phyloP scores from a whole-genome alignment of 2,329 filamentous ascomycete species.

The Knoxdaviesia capensis region DNA sequence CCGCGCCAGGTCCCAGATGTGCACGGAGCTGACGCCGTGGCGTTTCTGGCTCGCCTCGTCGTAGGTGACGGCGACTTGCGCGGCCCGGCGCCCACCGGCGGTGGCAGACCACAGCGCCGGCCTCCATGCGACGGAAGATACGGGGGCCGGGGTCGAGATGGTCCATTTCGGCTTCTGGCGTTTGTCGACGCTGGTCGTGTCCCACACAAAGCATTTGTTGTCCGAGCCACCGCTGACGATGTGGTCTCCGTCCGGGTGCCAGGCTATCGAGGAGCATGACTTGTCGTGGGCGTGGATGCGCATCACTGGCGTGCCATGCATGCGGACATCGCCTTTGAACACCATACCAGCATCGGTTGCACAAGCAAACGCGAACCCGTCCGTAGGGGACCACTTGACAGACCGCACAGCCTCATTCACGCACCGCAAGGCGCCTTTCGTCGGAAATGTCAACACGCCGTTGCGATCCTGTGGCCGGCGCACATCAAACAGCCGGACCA shows the following conservation, averaged over 20 bases:
- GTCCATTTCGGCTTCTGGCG: slow-evolving; percentile 44
- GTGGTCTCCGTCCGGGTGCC: slow-evolving; percentile 50
- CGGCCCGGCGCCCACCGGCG: slow-evolving; percentile 35
- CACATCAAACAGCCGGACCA: slow-evolving; percentile 40
- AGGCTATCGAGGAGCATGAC: slow-evolving; percentile 37
- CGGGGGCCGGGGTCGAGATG: slow-evolving; percentile 38
- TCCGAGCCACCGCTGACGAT: slow-evolving; percentile 43
- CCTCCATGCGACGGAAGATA: slow-evolving; percentile 39
- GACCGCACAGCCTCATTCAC: slow-evolving; percentile 37
- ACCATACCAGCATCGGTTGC: slow-evolving; percentile 41
- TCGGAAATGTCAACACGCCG: slow-evolving; percentile 27
- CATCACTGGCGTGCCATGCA: slow-evolving; percentile 28
- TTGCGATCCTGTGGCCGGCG: slow-evolving; percentile 23
- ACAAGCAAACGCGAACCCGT: slow-evolving; percentile 42
- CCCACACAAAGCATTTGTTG: slow-evolving; percentile 43
- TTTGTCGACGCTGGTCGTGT: slow-evolving; percentile 39
- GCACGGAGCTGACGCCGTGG: slow-evolving; percentile 36
- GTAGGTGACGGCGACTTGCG: slow-evolving; percentile 42
- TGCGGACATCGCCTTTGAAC: slow-evolving; percentile 44
- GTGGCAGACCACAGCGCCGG: slow-evolving; percentile 46
- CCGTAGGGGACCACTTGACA: slow-evolving; percentile 43
- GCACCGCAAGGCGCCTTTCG: slow-evolving; percentile 24
- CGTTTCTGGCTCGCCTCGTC: slow-evolving; percentile 32
- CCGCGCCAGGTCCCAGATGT: slow-evolving; percentile 49
- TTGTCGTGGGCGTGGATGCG: slow-evolving; percentile 42